Conservation (phyloP, 257 asterid species). For the Ilex asprella region DNA sequence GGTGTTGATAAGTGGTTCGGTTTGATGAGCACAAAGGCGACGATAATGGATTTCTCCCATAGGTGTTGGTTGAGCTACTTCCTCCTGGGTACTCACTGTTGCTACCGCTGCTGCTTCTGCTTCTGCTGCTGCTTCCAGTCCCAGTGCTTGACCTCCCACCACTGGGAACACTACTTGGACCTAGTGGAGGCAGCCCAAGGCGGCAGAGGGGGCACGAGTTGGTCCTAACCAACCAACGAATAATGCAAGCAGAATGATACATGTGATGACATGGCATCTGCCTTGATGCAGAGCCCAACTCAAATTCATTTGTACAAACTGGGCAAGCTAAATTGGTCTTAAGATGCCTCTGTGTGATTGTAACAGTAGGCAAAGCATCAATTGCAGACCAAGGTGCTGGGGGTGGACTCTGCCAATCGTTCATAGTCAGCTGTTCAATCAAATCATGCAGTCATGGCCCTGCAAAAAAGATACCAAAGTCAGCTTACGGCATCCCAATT, state of each 20-base stretch:
- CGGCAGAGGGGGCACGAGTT: slow-evolving; percentile 67
- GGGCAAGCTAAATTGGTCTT: slow-evolving; percentile 41
- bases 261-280: slow-evolving; percentile 55
- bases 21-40: slow-evolving; percentile 64
- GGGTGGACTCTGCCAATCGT: slow-evolving; percentile 40
- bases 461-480: slow-evolving; percentile 28
- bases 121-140: slow-evolving; percentile 20
- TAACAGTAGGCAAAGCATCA: slow-evolving; percentile 40
- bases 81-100: slow-evolving; percentile 43
- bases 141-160: slow-evolving; percentile 28
- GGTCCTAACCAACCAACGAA: slow-evolving; percentile 51
- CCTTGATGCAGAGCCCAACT: slow-evolving; percentile 36
- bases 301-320: slow-evolving; percentile 48
- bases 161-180: slow-evolving; percentile 27
- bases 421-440: slow-evolving; percentile 31
- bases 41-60: slow-evolving; percentile 70
- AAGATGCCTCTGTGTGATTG: slow-evolving; percentile 31
- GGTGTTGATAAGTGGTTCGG: slow-evolving; percentile 27
- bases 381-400: slow-evolving; percentile 48
- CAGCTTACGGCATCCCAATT: slow-evolving; percentile 26
- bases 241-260: slow-evolving; percentile 50
- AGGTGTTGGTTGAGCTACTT: background rate
- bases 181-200: slow-evolving; percentile 31
- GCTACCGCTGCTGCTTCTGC: slow-evolving; percentile 33
- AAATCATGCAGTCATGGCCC: slow-evolving; percentile 38